A percentile compares a stretch with the other conserved stretches of the same genome.
Conservation (phyloP, 2,329 filamentous ascomycete species). For the Fragosphaeria purpurea region DNA sequence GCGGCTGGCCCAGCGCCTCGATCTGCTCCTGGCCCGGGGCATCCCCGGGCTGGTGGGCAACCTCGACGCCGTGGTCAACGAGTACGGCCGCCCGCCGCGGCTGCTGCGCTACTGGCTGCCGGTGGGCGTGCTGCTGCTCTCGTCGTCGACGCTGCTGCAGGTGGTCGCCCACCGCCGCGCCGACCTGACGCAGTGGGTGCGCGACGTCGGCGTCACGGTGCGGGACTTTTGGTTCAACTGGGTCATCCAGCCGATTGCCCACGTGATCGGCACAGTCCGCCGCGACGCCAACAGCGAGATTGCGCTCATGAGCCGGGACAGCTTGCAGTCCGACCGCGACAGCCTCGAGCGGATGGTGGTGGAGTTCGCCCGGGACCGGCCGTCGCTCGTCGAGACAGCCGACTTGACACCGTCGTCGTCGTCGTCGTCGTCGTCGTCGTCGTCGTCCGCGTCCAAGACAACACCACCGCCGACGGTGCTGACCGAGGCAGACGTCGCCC, state of each 20-base stretch:
- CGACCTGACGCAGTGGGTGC: conserved; percentile 71
- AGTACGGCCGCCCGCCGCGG: conserved; percentile 65
- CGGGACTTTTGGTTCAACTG: conserved; percentile 94
- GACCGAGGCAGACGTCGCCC: conserved; percentile 58
- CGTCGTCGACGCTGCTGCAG: conserved; percentile 76
- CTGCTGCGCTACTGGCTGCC: conserved; percentile 86
- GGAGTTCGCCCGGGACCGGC: conserved; percentile 82
- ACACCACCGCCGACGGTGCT: conserved; percentile 23
- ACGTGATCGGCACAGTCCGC: conserved; percentile 81
- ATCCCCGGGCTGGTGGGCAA: conserved; percentile 56
- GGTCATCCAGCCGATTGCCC: conserved; percentile 77
- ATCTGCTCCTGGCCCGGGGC: conserved; percentile 56
- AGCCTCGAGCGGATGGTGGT: conserved; percentile 97
- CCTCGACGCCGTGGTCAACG: conserved; percentile 43
- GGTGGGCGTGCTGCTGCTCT: conserved; percentile 58
- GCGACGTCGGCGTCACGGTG: conserved; percentile 65
- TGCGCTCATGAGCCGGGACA: conserved; percentile 91
- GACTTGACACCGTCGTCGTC: too few relatives aligned
- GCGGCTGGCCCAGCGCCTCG: conserved; percentile 56
- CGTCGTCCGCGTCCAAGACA: conserved; percentile 23
- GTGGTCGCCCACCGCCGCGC: conserved; percentile 65
- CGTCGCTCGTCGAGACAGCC: conserved; percentile 34
- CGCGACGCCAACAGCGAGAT: conserved; percentile 91
- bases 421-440: conserved; percentile 24
- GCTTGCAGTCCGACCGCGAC: conserved; percentile 77